These are phyloP conservation scores for Mortierella sp. DNA, from an alignment of 371 early-diverging fungal species.

Conservation along the genomic window DNA sequence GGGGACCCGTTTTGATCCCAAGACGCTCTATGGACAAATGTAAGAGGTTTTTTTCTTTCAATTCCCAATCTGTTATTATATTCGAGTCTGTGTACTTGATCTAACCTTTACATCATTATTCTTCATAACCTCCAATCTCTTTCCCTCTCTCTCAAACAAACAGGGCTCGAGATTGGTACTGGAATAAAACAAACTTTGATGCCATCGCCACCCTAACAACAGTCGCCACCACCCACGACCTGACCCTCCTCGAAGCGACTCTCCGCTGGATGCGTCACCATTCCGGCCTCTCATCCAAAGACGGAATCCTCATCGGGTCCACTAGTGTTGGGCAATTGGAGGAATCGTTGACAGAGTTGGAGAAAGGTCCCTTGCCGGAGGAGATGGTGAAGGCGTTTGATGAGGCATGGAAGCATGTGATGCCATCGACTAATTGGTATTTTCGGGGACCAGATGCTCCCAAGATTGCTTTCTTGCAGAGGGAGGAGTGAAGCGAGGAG, in stretches of 20 bases:
- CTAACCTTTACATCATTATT: too few relatives aligned
- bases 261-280: too few relatives aligned
- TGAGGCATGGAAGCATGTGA: slow-evolving; percentile 61
- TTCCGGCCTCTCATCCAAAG: slow-evolving; percentile 59
- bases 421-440: slow-evolving; percentile 23
- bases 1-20: slow-evolving; percentile 6
- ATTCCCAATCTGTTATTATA: background rate
- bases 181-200: slow-evolving; percentile 66
- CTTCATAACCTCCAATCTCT: background rate
- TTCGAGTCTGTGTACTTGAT: background rate
- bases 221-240: slow-evolving; percentile 49
- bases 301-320: slow-evolving; percentile 73
- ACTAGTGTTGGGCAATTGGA: slow-evolving; percentile 64
- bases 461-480: background rate
- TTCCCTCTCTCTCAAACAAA: background rate
- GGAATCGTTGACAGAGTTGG: slow-evolving; percentile 61
- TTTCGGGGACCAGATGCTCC: slow-evolving; percentile 1
- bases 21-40: slow-evolving; percentile 55
- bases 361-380: slow-evolving; percentile 67
- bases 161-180: slow-evolving; percentile 66
- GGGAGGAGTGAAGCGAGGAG: background rate
- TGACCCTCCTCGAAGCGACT: slow-evolving; percentile 35
- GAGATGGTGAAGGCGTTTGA: slow-evolving; percentile 66
- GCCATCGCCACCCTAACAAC: slow-evolving; percentile 60
- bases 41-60: slow-evolving; percentile 20